Evolutionary conservation across 1,139 yeast genomes (phyloP).

Genomic region (Arxiozyma slooffiae): DNA sequence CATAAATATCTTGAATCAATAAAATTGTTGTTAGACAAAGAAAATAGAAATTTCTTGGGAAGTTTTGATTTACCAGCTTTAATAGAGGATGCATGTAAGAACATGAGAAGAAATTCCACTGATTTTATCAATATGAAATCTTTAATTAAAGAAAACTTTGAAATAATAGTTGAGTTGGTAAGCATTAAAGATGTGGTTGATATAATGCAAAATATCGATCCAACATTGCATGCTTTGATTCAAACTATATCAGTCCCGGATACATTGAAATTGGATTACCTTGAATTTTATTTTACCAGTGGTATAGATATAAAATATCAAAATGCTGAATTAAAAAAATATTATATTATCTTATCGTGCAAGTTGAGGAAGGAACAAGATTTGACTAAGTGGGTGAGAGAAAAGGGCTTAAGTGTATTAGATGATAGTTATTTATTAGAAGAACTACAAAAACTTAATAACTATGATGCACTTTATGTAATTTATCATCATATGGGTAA

Average conservation of each 20-base stretch:
- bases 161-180: conserved; percentile 2
- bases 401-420: conserved; percentile 10
- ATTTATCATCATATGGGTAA: conserved; percentile 14
- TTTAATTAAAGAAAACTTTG: conserved; percentile 9
- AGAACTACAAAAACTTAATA: neutral
- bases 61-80: neutral
- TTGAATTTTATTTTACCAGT: conserved; percentile 13
- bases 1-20: neutral
- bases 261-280: conserved; percentile 12
- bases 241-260: conserved; percentile 4
- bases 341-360: conserved; percentile 16
- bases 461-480: conserved; percentile 13
- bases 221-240: conserved; percentile 15
- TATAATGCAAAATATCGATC: conserved; percentile 14
- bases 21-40: neutral
- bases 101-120: neutral
- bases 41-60: neutral
- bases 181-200: conserved; percentile 10
- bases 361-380: conserved; percentile 6
- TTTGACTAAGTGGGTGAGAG: conserved; percentile 14
- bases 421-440: conserved; percentile 10
- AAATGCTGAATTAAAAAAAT: conserved; percentile 9
- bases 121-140: conserved; percentile 7
- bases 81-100: neutral
- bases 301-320: neutral